Evolutionary conservation across 2,329 filamentous ascomycete species (phyloP), one percentile per base, ranked within the genome.

Genomic region (Penicillium expansum): DNA sequence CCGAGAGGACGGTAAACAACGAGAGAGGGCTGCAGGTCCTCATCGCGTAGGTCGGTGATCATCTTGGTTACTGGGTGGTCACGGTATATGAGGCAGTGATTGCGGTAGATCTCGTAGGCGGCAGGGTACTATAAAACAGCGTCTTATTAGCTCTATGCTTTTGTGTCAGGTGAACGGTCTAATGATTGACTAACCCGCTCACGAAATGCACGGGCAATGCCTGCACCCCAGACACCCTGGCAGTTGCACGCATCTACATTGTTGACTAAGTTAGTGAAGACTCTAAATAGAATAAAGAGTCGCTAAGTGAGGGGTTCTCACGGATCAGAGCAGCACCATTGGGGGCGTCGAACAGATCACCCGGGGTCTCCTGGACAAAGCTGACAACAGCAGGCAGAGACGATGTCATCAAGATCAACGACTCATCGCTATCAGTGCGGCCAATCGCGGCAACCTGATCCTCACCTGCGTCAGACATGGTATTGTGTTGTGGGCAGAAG

Each of bases 181-280:
- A 69, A 5, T 69, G 57, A 30, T 42, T 6, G 11, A 50, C 52
- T 18, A 13, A 50, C 52, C 5, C 39, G 30, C 1, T 37, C n/a
- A 22, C 74, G 78, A 71, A 86, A 86, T 0, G 70, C 74, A 33
- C 65, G 61, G 2, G 84, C 84, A 52, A 86, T 83, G n/a, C 84
- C 84, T 4, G 76, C 77, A 44, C 82, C 82, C 84, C 84, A 87
- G 14, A 65, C 66, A 6, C 84, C 84, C 58, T 78, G 70, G 49
- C 79, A 80, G 68, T 86, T 87, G 71, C 83, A 86, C 13, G 84
- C 82, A 67, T 87, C 77, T 79, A 51, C 4, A 24, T 50, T 54
- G 13, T 52, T 54, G 11, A 32, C 39, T 3, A 43, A 6, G n/a
- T 43, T 38, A 54, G 55, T 27, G 18, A 8, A 14, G 4, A 13